A percentile compares a stretch with the other conserved stretches of the same genome.
phyloP scores from a whole-genome alignment of 179 eudicot species.

The Amaranthus tricolor region DNA sequence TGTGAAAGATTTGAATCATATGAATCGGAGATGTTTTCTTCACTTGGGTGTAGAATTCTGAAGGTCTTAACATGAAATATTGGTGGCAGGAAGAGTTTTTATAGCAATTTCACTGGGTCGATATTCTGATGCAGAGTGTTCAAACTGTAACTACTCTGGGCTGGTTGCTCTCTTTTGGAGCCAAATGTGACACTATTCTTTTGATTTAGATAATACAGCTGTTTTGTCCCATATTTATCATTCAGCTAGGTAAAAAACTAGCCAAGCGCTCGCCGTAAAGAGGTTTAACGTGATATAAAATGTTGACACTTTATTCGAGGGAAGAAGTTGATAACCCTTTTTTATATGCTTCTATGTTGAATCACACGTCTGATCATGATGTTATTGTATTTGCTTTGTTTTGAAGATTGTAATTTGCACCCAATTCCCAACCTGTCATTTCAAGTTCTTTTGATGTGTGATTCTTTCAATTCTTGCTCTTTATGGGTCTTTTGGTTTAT shows the following conservation, averaged over 20 bases:
- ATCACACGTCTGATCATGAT: background rate
- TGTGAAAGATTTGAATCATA: no score
- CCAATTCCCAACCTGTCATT: background rate
- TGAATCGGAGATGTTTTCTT: no score
- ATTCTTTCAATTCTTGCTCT: background rate
- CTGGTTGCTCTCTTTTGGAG: background rate
- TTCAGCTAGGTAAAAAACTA: no score
- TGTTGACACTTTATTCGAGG: no score
- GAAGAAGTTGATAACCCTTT: no score
- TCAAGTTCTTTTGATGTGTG: background rate
- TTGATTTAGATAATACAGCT: background rate
- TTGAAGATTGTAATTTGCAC: constrained; percentile 1
- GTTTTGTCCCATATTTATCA: background rate
- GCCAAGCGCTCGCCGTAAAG: no score
- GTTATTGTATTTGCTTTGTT: background rate
- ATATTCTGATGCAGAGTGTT: background rate
- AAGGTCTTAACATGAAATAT: no score
- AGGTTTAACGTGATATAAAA: no score
- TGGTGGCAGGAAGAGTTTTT: no score
- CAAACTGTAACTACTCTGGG: background rate
- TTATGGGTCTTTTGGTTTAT: background rate
- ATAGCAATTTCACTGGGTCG: background rate
- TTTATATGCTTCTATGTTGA: no score
- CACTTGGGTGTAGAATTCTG: no score
- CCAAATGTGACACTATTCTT: background rate